Evolutionary conservation across 768 basidiomycete genomes (phyloP).

Genomic region (Boletus sp.): DNA sequence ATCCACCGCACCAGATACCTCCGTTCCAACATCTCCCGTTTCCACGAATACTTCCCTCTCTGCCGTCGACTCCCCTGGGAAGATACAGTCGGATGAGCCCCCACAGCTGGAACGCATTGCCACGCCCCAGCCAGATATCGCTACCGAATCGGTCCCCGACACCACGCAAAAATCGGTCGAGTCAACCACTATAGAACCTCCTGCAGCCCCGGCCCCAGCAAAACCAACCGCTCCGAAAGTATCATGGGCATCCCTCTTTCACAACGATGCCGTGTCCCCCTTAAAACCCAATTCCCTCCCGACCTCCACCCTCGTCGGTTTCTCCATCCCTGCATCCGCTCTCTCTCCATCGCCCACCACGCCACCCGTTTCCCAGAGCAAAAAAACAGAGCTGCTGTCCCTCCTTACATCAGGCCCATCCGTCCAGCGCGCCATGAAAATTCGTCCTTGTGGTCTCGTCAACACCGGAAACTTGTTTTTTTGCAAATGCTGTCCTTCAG

Average conservation of each 20-base stretch:
- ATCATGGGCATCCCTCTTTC: slow-evolving; percentile 75
- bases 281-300: slow-evolving; percentile 54
- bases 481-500: slow-evolving; percentile 93
- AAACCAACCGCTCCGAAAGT: slow-evolving; percentile 47
- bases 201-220: slow-evolving; percentile 7
- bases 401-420: slow-evolving; percentile 48
- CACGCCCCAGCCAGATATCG: slow-evolving; percentile 5
- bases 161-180: slow-evolving; percentile 1
- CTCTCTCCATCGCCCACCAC: slow-evolving; percentile 18
- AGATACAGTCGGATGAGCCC: slow-evolving; percentile 2
- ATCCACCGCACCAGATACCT: slow-evolving; percentile 49
- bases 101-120: slow-evolving; percentile 13
- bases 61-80: slow-evolving; percentile 23
- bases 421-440: slow-evolving; percentile 26
- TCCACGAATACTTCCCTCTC: slow-evolving; percentile 64
- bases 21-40: slow-evolving; percentile 51
- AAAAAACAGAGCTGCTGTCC: slow-evolving; percentile 50
- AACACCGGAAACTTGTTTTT: slow-evolving; percentile 98
- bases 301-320: slow-evolving; percentile 67
- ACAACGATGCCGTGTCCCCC: slow-evolving; percentile 40
- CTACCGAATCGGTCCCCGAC: not conserved
- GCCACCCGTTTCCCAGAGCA: slow-evolving; percentile 33
- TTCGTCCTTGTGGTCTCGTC: slow-evolving; percentile 78
- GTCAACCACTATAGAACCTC: not conserved
- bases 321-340: slow-evolving; percentile 62